Conservation (phyloP, 2,329 filamentous ascomycete species). For the Escovopsis sp. region DNA sequence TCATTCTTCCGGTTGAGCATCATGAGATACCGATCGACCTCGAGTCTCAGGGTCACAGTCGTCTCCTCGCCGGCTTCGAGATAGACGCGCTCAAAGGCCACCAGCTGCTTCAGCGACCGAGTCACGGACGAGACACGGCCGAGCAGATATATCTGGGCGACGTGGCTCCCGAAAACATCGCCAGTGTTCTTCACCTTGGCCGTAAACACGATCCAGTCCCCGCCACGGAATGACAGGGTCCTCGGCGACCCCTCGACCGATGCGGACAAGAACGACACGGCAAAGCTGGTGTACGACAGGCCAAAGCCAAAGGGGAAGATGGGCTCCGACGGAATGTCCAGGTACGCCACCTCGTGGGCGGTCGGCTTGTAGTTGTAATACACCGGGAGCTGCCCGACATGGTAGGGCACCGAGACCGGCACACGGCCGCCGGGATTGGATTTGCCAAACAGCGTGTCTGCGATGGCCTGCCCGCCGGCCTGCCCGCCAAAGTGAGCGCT, state of each 20-base stretch:
- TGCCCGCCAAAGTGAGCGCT: slow-evolving; percentile 3
- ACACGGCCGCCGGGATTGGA: slow-evolving; percentile 4
- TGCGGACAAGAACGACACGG: background rate
- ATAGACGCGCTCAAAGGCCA: slow-evolving; percentile 5
- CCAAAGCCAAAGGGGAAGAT: slow-evolving; percentile 4
- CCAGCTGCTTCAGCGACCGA: slow-evolving; percentile 3
- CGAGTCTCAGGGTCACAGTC: background rate
- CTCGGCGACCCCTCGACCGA: background rate
- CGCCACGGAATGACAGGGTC: background rate
- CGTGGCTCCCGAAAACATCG: slow-evolving; percentile 2
- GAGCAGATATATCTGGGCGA: slow-evolving; percentile 2
- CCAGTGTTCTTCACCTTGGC: slow-evolving; percentile 2
- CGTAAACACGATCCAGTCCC: slow-evolving; percentile 3
- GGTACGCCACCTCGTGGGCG: slow-evolving; percentile 1
- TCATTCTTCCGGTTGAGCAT: slow-evolving; percentile 2
- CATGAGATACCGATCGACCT: slow-evolving; percentile 5
- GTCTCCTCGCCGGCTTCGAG: slow-evolving; percentile 3
- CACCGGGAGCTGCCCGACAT: slow-evolving; percentile 1
- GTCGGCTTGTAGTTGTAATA: slow-evolving; percentile 6
- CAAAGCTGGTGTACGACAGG: slow-evolving; percentile 5
- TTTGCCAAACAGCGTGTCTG: slow-evolving; percentile 3
- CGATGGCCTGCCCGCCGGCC: slow-evolving; percentile 3
- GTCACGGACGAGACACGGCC: slow-evolving; percentile 4
- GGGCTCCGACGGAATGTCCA: slow-evolving; percentile 4
- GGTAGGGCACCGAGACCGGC: slow-evolving; percentile 1